Percentiles rank a stretch among this genome's conserved stretches.
These are phyloP conservation scores for Xylaria sp. DNA, from an alignment of 2,329 filamentous ascomycete species.

Conservation along the genomic window DNA sequence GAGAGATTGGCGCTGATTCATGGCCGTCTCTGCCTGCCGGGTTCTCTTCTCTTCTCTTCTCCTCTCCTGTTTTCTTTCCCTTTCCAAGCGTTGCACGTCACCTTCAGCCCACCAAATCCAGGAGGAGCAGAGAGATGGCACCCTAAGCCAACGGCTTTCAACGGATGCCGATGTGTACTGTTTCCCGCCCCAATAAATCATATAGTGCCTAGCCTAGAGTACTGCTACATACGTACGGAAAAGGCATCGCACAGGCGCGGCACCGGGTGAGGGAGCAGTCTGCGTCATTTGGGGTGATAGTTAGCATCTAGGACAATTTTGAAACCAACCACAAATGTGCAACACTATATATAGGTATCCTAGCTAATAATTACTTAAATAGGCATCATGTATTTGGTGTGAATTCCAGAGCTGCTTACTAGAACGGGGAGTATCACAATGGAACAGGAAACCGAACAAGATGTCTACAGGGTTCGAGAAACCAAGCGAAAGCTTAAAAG, in stretches of 20 bases:
- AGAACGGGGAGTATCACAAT: neutral
- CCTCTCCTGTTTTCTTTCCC: neutral
- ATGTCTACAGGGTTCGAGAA: neutral
- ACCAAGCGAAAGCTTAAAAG: constrained; percentile 6
- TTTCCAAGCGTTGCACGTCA: neutral
- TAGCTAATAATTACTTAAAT: neutral
- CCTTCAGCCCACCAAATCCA: neutral
- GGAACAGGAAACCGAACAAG: neutral
- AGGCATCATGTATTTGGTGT: neutral
- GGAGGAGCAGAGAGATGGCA: neutral
- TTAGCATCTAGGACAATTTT: constrained; percentile 1
- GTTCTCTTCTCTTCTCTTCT: neutral
- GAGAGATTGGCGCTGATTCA: neutral
- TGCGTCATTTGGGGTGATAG: constrained; percentile 4
- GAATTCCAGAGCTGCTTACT: neutral
- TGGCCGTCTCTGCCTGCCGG: neutral
- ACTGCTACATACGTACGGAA: neutral
- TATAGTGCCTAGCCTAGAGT: neutral
- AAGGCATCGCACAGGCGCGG: neutral
- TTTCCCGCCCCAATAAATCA: constrained; percentile 1
- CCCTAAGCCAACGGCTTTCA: neutral
- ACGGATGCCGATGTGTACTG: neutral
- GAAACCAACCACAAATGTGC: constrained; percentile 1
- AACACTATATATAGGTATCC: constrained; percentile 5
- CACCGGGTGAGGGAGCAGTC: neutral